phyloP scores from a whole-genome alignment of 306 rosid species.

The Cucumis hystrix region DNA sequence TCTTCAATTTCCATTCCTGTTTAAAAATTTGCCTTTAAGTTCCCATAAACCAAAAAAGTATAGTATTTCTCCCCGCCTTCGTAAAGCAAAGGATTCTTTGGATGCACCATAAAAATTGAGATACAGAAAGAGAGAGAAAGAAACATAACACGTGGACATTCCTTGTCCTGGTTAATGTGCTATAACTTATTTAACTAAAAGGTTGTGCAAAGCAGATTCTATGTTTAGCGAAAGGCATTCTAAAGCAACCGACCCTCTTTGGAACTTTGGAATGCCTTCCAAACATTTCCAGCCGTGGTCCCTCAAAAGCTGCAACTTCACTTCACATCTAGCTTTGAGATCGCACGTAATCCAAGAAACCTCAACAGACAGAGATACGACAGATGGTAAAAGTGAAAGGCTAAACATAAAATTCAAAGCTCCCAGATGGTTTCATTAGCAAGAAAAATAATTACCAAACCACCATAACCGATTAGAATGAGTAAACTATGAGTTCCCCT shows the following conservation, averaged over 20 bases:
- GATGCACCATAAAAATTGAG: not conserved
- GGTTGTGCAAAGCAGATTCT: slow-evolving; percentile 1
- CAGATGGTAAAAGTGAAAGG: not conserved
- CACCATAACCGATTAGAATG: not conserved
- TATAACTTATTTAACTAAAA: not conserved
- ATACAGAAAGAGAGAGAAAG: not conserved
- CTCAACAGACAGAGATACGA: not conserved
- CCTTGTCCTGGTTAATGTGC: not conserved
- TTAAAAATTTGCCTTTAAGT: not conserved
- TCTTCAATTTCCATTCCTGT: not conserved
- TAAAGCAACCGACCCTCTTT: not conserved
- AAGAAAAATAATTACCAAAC: not conserved
- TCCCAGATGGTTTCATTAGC: not conserved
- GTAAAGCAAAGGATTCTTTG: not conserved
- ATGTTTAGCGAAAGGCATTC: not conserved
- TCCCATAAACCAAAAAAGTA: not conserved
- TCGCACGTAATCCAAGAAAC: not conserved
- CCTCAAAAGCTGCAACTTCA: not conserved
- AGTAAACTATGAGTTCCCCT: not conserved
- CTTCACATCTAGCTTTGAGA: slow-evolving; percentile 4
- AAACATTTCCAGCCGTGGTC: not conserved
- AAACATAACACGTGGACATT: not conserved
- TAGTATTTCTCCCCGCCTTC: not conserved
- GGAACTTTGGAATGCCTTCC: slow-evolving; percentile 2
- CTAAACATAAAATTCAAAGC: not conserved